Evolutionary conservation across 1,284 basidiomycete genomes (phyloP).

Genomic region (Apiotrichum brassicae): DNA sequence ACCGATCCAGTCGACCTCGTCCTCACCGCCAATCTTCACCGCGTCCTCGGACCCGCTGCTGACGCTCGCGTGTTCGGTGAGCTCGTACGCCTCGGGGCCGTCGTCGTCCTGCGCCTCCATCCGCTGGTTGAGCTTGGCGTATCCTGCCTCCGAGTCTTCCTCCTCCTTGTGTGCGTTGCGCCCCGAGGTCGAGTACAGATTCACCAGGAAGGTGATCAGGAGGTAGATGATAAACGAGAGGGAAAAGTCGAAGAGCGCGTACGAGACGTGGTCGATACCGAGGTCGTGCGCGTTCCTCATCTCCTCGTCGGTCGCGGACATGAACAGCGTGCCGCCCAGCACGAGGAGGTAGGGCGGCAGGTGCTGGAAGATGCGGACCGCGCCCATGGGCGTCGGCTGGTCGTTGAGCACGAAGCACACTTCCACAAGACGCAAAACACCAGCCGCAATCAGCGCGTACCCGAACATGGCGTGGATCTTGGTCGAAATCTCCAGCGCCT

Average conservation of each 20-base stretch:
- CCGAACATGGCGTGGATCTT: conserved; percentile 83
- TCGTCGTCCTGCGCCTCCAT: not conserved
- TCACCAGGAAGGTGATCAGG: conserved; percentile 57
- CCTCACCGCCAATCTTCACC: conserved; percentile 28
- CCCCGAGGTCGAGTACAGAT: conserved; percentile 58
- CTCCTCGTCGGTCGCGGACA: conserved; percentile 88
- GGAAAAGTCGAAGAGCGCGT: conserved; percentile 59
- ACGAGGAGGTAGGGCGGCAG: conserved; percentile 71
- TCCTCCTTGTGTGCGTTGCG: conserved; percentile 49
- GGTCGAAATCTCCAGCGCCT: conserved; percentile 75
- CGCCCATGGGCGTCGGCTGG: conserved; percentile 29
- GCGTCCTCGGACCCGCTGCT: conserved; percentile 29
- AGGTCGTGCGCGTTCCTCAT: conserved; percentile 57
- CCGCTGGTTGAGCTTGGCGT: conserved; percentile 23
- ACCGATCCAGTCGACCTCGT: conserved; percentile 22
- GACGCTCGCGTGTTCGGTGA: conserved; percentile 23
- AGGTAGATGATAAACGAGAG: conserved; percentile 70
- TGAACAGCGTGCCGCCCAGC: conserved; percentile 64
- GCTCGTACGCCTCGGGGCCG: conserved; percentile 40
- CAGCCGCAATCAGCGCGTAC: conserved; percentile 77
- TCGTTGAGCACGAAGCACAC: conserved; percentile 65
- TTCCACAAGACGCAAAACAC: conserved; percentile 73
- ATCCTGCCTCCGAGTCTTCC: conserved; percentile 20
- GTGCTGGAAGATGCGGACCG: conserved; percentile 65
- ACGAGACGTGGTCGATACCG: conserved; percentile 83